Percentiles rank a stretch among this genome's conserved stretches.
These are phyloP conservation scores for Leersia perrieri DNA, from an alignment of 176 grass and related monocot species.

Conservation along the genomic window DNA sequence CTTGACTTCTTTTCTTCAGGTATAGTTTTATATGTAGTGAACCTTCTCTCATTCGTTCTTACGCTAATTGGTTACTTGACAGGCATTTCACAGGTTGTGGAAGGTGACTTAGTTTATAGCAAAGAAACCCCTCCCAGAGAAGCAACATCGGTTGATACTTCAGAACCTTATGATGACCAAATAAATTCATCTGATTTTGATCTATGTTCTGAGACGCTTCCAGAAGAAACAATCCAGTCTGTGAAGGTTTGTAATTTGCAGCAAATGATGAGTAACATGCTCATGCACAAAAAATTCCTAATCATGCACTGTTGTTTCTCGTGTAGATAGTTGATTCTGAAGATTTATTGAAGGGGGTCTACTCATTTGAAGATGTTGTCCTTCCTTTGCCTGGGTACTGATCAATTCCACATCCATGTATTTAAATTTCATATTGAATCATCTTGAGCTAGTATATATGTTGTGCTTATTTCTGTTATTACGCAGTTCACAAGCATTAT, in stretches of 20 bases:
- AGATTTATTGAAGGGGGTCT: constrained; percentile 73
- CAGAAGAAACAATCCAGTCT: constrained; percentile 69
- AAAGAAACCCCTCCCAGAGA: constrained; percentile 60
- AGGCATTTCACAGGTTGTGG: constrained; percentile 84
- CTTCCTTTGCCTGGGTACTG: constrained; percentile 93
- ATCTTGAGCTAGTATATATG: background rate
- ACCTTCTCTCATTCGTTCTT: background rate
- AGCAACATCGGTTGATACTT: constrained; percentile 38
- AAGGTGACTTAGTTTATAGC: constrained; percentile 85
- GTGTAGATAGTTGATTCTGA: constrained; percentile 70
- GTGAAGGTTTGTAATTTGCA: constrained; percentile 68
- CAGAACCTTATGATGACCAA: constrained; percentile 46
- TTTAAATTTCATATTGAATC: background rate
- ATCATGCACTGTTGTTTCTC: constrained; percentile 7
- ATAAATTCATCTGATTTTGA: constrained; percentile 53
- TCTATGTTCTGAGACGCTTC: constrained; percentile 57
- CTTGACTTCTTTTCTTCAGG: constrained; percentile 1
- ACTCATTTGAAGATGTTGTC: constrained; percentile 86
- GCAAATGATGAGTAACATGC: background rate
- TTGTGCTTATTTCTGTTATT: constrained; percentile 25
- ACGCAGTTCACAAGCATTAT: constrained; percentile 80
- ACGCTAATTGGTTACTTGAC: constrained; percentile 27
- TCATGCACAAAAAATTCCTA: background rate
- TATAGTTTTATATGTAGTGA: background rate
- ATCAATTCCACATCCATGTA: background rate